Evolutionary conservation across 208 protist genomes (phyloP), one percentile per base, ranked within the genome.

Genomic region (Trypanosoma mega): DNA sequence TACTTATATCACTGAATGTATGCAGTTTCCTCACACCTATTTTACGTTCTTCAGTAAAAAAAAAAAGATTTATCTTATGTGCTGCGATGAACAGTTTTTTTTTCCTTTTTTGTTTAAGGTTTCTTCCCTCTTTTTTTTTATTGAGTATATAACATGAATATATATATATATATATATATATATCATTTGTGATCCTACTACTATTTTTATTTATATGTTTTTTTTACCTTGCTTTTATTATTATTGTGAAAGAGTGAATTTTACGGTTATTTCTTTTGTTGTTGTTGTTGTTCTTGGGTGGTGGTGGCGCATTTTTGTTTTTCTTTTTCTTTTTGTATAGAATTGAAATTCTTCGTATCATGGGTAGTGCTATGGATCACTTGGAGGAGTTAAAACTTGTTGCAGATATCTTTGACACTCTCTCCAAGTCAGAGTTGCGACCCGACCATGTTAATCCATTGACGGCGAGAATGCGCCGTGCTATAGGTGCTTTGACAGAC

Each of bases 301-400:
- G n/a, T n/a, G n/a, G n/a, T n/a, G n/a, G n/a, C n/a, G n/a, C n/a
- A n/a, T n/a, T n/a, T n/a, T n/a, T n/a, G n/a, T n/a, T n/a, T n/a
- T n/a, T 14, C 1, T 53, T 48, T 45, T 43, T 33, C 11, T n/a
- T 24, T 23, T 6, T 48, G 48, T 29, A 59, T 43, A 43, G 23
- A 16, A 62, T 31, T 33, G 1, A 51, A 27, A 12, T 21, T 48
- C 20, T 20, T 55, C n/a, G 11, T 9, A 30, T 62, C 71, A 57
- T 39, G 80, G 60, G 71, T 62, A 0, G 27, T 56, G 0, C 30
- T 11, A 5, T 33, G 39, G 50, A 74, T 36, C 61, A 62, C 20
- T 63, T 70, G 21, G 74, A 80, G 29, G 82, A 90, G 44, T 47
- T 90, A 43, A 34, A 54, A 45, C 61, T 92, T n/a, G 59, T 92